Percentiles rank a stretch among this genome's conserved stretches.
Conservation (phyloP, 257 asterid species). For the Rhazya stricta region DNA sequence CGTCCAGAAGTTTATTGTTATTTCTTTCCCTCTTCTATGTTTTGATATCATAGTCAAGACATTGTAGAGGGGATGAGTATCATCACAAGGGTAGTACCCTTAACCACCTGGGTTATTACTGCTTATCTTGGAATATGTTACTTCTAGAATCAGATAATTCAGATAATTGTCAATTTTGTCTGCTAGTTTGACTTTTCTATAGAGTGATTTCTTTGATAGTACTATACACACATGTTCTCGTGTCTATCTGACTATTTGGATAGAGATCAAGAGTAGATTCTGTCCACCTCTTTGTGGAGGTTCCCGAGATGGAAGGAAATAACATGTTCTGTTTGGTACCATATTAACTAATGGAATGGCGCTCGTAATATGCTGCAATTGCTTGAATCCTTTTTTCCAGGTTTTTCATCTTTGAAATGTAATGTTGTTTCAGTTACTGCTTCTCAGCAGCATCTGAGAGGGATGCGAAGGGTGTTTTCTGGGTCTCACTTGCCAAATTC, state of each 20-base stretch:
- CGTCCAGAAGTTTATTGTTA: not conserved
- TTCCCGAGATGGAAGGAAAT: not conserved
- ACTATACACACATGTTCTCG: not conserved
- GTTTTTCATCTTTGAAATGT: not conserved
- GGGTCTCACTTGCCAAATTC: conserved; percentile 74
- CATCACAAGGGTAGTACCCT: no score
- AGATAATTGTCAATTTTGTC: not conserved
- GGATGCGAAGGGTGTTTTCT: conserved; percentile 79
- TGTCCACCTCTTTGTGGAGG: not conserved
- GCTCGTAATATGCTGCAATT: not conserved
- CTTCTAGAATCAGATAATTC: no score
- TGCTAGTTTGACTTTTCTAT: not conserved
- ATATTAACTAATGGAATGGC: not conserved
- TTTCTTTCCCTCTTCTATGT: not conserved
- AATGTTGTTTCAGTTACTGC: conserved; percentile 29
- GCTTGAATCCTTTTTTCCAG: not conserved
- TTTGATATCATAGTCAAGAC: no score
- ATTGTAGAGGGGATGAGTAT: no score
- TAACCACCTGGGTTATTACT: no score
- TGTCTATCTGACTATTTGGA: no score
- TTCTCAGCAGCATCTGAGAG: conserved; percentile 32
- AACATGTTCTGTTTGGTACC: not conserved
- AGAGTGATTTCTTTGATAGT: not conserved
- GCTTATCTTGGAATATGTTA: no score
- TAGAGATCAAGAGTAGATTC: no score